Evolutionary conservation across 2,329 filamentous ascomycete genomes (phyloP).

Genomic region (Lasiodiplodia gonubiensis): DNA sequence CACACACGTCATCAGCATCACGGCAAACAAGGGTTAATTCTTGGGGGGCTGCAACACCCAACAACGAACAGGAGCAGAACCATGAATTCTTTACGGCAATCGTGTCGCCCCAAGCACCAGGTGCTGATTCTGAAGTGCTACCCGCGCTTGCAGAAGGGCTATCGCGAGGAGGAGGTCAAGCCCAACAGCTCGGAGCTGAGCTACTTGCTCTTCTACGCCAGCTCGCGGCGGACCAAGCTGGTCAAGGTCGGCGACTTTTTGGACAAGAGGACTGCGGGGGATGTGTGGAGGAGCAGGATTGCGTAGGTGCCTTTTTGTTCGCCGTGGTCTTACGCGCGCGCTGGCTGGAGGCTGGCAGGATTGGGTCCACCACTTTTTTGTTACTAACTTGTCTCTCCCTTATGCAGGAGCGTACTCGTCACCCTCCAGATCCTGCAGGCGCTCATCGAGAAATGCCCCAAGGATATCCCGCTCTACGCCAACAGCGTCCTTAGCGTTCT

Average conservation of each 20-base stretch:
- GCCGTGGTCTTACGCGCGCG: not conserved
- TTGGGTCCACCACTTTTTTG: not conserved
- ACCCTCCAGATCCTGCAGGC: constrained; percentile 91
- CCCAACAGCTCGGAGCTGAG: constrained; percentile 96
- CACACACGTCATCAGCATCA: not conserved
- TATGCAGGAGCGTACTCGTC: constrained; percentile 82
- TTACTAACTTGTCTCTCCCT: constrained; percentile 6
- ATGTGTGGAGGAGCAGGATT: constrained; percentile 87
- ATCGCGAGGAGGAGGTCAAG: constrained; percentile 79
- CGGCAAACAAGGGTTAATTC: not conserved
- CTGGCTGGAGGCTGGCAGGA: not conserved
- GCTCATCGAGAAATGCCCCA: constrained; percentile 89
- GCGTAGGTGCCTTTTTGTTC: constrained; percentile 64
- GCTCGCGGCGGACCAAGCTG: constrained; percentile 90
- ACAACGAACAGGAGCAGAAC: not conserved
- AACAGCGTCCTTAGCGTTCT: constrained; percentile 84
- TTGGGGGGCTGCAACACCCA: not conserved
- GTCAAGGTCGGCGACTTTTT: constrained; percentile 95
- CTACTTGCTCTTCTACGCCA: constrained; percentile 96
- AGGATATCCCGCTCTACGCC: constrained; percentile 88
- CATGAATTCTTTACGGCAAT: constrained; percentile 65
- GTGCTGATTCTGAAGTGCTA: constrained; percentile 96
- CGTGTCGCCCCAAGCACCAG: constrained; percentile 90
- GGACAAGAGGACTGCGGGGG: constrained; percentile 89
- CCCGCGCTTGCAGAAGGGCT: constrained; percentile 85